Conservation (phyloP, 2,329 filamentous ascomycete genomes). For the Microsporum canis region DNA sequence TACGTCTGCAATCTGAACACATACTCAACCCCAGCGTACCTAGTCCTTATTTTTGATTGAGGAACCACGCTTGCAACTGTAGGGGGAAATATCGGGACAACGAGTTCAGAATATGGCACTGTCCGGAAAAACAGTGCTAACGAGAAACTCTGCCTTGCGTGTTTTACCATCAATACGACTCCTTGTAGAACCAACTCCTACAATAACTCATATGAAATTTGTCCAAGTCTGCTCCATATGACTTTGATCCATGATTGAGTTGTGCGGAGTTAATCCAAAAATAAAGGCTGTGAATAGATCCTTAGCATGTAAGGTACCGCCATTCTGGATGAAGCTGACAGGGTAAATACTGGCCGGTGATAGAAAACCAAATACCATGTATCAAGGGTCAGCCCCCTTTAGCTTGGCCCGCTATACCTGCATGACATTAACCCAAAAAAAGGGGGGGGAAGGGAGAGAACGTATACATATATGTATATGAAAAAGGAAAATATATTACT, state of each 20-base stretch:
- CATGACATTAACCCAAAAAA: neutral
- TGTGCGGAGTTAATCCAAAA: neutral
- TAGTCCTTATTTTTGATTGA: neutral
- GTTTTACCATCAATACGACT: neutral
- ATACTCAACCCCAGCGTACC: neutral
- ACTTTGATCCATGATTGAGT: neutral
- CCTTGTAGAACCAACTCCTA: neutral
- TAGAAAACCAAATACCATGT: neutral
- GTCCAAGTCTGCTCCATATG: neutral
- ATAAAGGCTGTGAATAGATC: neutral
- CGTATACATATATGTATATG: neutral
- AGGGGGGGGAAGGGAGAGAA: neutral
- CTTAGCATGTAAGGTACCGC: neutral
- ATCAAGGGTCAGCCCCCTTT: neutral
- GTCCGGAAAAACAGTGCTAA: no score
- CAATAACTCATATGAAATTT: neutral
- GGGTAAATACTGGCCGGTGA: neutral
- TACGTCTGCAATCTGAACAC: neutral
- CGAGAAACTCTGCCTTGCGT: neutral
- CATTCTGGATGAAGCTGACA: neutral
- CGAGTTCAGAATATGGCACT: neutral
- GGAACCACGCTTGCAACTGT: neutral
- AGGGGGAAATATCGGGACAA: neutral
- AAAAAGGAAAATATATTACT: neutral
- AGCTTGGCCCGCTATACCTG: neutral